Conservation (phyloP, 805 yeast genomes). For the Brettanomyces bruxellensis region DNA sequence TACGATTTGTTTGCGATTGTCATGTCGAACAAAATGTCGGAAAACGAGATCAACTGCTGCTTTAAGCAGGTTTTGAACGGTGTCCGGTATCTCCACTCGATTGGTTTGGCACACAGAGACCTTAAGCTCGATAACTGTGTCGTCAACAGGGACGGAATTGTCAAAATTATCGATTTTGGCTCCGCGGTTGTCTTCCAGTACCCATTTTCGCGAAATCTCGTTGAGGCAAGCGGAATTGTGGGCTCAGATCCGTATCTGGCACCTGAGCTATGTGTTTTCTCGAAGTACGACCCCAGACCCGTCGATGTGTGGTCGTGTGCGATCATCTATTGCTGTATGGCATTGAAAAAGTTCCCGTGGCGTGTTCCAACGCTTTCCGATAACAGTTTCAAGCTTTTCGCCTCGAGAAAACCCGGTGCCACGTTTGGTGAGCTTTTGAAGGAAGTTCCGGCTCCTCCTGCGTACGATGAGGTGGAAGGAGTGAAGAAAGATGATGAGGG, state of each 20-base stretch:
- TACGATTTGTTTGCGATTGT: conserved; percentile 90
- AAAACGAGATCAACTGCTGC: conserved; percentile 77
- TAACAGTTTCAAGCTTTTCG: conserved; percentile 73
- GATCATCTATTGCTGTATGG: conserved; percentile 87
- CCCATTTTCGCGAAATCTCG: conserved; percentile 65
- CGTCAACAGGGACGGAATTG: conserved; percentile 70
- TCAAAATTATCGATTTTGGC: conserved; percentile 88
- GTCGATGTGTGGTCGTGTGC: conserved; percentile 94
- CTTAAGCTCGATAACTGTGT: conserved; percentile 91
- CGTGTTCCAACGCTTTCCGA: conserved; percentile 80
- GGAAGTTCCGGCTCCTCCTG: conserved; percentile 41
- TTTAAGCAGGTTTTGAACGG: conserved; percentile 82
- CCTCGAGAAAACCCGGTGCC: conserved; percentile 61
- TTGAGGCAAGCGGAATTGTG: conserved; percentile 76
- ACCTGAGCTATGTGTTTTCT: conserved; percentile 81
- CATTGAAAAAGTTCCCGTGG: conserved; percentile 89
- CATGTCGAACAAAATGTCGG: conserved; percentile 83
- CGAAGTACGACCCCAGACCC: conserved; percentile 83
- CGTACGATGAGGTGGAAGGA: conserved; percentile 13
- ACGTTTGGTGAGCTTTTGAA: conserved; percentile 56
- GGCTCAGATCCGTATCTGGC: conserved; percentile 88
- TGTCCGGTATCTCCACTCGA: conserved; percentile 66
- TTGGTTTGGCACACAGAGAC: conserved; percentile 89
- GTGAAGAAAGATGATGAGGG: conserved; percentile 1
- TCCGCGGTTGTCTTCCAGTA: conserved; percentile 86